phyloP scores from a whole-genome alignment of 2,329 filamentous ascomycete species.

The Cordyceps militaris region DNA sequence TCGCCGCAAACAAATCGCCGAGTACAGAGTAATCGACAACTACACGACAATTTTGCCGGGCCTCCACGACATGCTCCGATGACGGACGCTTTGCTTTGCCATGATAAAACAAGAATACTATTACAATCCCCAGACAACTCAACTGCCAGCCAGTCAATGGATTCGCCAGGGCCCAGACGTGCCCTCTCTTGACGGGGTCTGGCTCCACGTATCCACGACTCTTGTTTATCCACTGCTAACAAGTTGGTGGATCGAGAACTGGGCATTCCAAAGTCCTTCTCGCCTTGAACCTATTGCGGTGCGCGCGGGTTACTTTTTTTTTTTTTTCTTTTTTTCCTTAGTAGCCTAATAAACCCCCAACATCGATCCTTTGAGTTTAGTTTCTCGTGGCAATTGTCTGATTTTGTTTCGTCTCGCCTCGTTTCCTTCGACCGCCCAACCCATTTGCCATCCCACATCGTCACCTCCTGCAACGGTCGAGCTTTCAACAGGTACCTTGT shows the following conservation, averaged over 20 bases:
- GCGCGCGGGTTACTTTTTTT: neutral
- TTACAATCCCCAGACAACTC: neutral
- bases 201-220: constrained; percentile 1
- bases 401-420: neutral
- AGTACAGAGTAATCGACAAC: too few relatives aligned
- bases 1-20: neutral
- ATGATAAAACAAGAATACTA: neutral
- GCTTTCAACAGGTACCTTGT: neutral
- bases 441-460: neutral
- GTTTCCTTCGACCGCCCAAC: neutral
- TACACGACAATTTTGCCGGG: too few relatives aligned
- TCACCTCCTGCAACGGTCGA: neutral
- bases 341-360: neutral
- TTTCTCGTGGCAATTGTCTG: neutral
- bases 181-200: neutral
- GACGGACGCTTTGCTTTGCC: neutral
- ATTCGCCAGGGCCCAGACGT: neutral
- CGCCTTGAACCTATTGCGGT: neutral
- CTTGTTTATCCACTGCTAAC: neutral
- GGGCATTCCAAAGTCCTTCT: neutral
- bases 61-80: neutral
- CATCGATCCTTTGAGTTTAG: neutral
- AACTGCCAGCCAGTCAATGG: neutral
- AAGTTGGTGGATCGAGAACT: neutral
- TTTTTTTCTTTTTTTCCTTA: neutral